These are phyloP conservation scores for Discostella stelligeroides DNA, from an alignment of 108 stramenopile genomes.

Conservation along the genomic window DNA sequence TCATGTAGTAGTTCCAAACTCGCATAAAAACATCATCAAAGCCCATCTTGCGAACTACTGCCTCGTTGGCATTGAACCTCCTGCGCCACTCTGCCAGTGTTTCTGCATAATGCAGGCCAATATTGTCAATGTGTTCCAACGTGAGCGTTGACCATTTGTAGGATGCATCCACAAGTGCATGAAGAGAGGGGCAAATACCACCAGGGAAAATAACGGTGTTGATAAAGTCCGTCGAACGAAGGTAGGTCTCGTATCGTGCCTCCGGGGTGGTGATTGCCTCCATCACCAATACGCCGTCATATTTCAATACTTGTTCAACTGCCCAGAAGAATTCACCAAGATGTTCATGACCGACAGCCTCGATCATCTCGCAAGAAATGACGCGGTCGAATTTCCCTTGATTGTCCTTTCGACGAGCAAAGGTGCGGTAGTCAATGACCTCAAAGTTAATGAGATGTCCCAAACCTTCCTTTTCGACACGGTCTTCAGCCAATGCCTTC, in stretches of 20 bases:
- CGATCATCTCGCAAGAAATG: conserved; percentile 97
- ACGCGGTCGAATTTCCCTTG: conserved; percentile 90
- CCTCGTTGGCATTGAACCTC: conserved; percentile 84
- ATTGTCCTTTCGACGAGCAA: conserved; percentile 68
- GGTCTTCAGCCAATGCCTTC: conserved; percentile 83
- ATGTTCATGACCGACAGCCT: conserved; percentile 96
- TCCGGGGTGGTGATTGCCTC: conserved; percentile 98
- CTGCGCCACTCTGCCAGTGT: conserved; percentile 94
- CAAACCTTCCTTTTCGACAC: conserved; percentile 82
- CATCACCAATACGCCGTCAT: conserved; percentile 91
- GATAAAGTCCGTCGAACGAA: conserved; percentile 92
- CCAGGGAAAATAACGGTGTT: conserved; percentile 98
- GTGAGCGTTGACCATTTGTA: conserved; percentile 77
- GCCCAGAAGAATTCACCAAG: conserved; percentile 91
- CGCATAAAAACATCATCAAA: conserved; percentile 95
- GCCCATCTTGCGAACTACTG: conserved; percentile 70
- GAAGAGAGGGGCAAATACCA: conserved; percentile 85
- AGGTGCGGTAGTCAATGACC: conserved; percentile 91
- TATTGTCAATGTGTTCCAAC: conserved; percentile 89
- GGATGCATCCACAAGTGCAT: conserved; percentile 87
- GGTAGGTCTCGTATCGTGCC: conserved; percentile 90
- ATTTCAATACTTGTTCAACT: conserved; percentile 85
- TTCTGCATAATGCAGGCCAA: conserved; percentile 94
- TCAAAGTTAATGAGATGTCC: conserved; percentile 87
- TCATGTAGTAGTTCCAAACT: conserved; percentile 96